These are phyloP conservation scores for Onygenales sp. DNA, from an alignment of 2,329 filamentous ascomycete genomes.

Conservation along the genomic window DNA sequence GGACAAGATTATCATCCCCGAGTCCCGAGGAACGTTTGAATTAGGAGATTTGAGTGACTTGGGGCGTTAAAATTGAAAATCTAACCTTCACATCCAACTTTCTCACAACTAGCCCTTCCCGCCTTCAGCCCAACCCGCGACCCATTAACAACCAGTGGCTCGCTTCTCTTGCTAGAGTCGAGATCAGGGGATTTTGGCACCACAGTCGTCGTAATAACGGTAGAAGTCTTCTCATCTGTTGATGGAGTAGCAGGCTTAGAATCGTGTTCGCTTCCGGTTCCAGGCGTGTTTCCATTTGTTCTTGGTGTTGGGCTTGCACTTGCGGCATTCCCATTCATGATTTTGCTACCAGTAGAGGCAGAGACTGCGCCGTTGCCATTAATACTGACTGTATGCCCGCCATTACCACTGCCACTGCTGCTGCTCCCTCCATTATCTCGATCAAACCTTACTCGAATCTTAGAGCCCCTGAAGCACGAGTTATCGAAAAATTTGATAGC, in stretches of 20 bases:
- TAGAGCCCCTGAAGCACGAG: conserved; percentile 22
- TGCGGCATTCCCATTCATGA: neutral
- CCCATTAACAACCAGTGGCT: conserved; percentile 26
- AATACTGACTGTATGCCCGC: neutral
- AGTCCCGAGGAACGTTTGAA: too few species aligned
- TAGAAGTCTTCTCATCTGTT: conserved; percentile 9
- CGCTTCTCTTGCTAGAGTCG: conserved; percentile 12
- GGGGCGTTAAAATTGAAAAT: neutral
- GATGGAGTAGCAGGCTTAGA: conserved; percentile 10
- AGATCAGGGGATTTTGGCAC: conserved; percentile 9
- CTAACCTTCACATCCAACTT: conserved; percentile 7
- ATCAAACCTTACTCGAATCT: conserved; percentile 26
- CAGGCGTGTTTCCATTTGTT: neutral
- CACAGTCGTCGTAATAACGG: neutral
- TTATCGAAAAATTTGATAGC: conserved; percentile 26
- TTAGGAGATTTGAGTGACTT: too few species aligned
- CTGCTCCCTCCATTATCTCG: conserved; percentile 12
- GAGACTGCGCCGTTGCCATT: neutral
- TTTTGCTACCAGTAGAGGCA: neutral
- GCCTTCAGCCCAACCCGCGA: conserved; percentile 18
- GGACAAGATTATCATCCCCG: too few species aligned
- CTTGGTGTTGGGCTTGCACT: neutral
- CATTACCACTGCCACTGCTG: conserved; percentile 2
- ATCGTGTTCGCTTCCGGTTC: neutral
- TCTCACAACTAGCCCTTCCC: conserved; percentile 2